phyloP scores from a whole-genome alignment of 306 rosid species.

The Pyrus betulifolia region DNA sequence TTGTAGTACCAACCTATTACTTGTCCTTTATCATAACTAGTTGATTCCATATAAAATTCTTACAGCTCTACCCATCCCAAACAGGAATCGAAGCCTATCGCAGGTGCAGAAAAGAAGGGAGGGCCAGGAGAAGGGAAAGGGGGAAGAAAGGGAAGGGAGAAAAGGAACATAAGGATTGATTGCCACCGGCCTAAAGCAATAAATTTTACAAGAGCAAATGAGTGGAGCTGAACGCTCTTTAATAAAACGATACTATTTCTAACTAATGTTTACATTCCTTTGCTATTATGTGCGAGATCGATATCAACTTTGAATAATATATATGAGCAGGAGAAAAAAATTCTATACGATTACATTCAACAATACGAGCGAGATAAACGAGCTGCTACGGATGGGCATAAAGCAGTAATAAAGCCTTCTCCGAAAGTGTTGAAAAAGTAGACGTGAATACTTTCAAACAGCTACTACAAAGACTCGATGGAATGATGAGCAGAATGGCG shows the following conservation, averaged over 20 bases:
- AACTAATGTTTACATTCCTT: not conserved
- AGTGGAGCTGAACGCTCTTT: no score
- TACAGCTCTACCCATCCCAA: no score
- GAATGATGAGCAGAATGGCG: slow-evolving; percentile 24
- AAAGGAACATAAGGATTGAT: no score
- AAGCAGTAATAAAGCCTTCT: not conserved
- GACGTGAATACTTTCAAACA: not conserved
- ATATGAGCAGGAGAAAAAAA: not conserved
- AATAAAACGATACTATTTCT: not conserved
- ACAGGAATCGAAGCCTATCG: no score
- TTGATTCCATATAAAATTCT: no score
- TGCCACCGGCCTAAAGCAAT: no score
- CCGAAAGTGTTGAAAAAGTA: not conserved
- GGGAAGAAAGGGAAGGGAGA: no score
- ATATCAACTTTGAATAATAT: not conserved
- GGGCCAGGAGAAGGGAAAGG: no score
- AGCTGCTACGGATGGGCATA: not conserved
- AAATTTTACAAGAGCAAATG: no score
- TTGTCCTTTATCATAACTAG: no score
- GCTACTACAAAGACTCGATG: slow-evolving; percentile 17
- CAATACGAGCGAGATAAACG: not conserved
- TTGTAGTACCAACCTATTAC: no score
- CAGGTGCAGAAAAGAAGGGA: no score
- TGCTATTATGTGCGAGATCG: not conserved
- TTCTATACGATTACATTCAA: not conserved